These are phyloP conservation scores for Penicillium paradoxum DNA, from an alignment of 495 filamentous ascomycete genomes.

Conservation along the genomic window DNA sequence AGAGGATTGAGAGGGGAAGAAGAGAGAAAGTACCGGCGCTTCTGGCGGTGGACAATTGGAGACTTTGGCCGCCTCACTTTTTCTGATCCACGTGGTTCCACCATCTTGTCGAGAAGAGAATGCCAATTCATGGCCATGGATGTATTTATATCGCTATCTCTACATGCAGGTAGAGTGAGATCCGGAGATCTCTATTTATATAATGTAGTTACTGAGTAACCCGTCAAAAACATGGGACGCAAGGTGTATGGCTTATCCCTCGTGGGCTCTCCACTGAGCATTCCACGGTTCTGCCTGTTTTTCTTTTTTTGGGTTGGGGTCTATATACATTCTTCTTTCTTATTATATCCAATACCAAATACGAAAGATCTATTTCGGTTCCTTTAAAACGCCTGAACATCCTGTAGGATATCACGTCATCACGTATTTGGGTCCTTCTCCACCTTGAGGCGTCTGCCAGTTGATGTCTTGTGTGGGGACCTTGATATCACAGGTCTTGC, in stretches of 20 bases:
- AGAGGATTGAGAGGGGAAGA: slow-evolving; percentile 14
- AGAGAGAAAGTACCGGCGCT: slow-evolving; percentile 11
- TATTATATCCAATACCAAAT: background rate
- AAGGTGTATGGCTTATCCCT: slow-evolving; percentile 12
- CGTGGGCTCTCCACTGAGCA: slow-evolving; percentile 25
- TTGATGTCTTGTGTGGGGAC: slow-evolving; percentile 94
- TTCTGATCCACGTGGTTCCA: slow-evolving; percentile 42
- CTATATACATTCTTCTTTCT: background rate
- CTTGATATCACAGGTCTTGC: slow-evolving; percentile 99
- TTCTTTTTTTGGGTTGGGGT: slow-evolving; percentile 11
- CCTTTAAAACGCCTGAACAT: no score
- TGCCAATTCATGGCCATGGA: no score
- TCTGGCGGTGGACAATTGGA: slow-evolving; percentile 25
- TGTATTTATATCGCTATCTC: no score
- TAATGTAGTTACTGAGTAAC: no score
- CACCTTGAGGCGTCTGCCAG: slow-evolving; percentile 92
- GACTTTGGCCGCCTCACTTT: slow-evolving; percentile 38
- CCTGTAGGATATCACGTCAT: slow-evolving; percentile 63
- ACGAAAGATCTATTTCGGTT: background rate
- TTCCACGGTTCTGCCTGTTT: slow-evolving; percentile 37
- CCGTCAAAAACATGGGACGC: background rate
- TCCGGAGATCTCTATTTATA: no score
- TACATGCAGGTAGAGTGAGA: no score
- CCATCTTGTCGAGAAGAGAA: slow-evolving; percentile 5
- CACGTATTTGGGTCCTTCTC: slow-evolving; percentile 94